These are phyloP conservation scores for Pseudogymnoascus sp. DNA, from an alignment of 2,329 filamentous ascomycete species.

Conservation along the genomic window DNA sequence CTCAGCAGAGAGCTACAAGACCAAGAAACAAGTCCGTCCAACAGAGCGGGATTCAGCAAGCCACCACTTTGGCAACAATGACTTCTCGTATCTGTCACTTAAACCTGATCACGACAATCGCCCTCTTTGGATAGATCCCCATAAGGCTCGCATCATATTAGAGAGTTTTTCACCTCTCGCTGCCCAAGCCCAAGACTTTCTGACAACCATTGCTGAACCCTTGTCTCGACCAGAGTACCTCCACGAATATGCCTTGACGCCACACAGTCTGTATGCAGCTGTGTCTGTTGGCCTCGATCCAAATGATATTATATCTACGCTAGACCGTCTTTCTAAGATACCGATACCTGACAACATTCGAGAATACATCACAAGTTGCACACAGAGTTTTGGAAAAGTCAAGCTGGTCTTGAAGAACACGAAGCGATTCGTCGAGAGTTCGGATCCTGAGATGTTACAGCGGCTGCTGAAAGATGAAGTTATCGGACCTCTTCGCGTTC, in stretches of 20 bases:
- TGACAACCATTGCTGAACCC: slow-evolving; percentile 93
- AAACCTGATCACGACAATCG: slow-evolving; percentile 86
- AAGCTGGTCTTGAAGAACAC: slow-evolving; percentile 93
- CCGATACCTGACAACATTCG: slow-evolving; percentile 73
- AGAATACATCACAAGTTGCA: slow-evolving; percentile 66
- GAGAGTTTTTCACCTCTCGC: slow-evolving; percentile 91
- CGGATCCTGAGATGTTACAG: slow-evolving; percentile 78
- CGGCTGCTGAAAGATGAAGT: slow-evolving; percentile 75
- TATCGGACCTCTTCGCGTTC: slow-evolving; percentile 71
- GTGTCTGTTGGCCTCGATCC: slow-evolving; percentile 89
- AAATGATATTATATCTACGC: slow-evolving; percentile 78
- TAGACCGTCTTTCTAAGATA: slow-evolving; percentile 85
- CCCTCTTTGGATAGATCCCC: slow-evolving; percentile 87
- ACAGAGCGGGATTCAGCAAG: slow-evolving; percentile 26
- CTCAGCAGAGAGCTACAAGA: slow-evolving; percentile 30
- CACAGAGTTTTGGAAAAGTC: slow-evolving; percentile 88
- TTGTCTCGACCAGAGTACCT: slow-evolving; percentile 81
- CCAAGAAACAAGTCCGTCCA: slow-evolving; percentile 12
- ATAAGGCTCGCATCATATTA: slow-evolving; percentile 77
- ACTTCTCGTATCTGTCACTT: slow-evolving; percentile 74
- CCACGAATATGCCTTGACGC: slow-evolving; percentile 87
- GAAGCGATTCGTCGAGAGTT: slow-evolving; percentile 87
- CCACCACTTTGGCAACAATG: slow-evolving; percentile 27
- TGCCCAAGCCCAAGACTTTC: slow-evolving; percentile 80
- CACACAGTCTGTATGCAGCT: slow-evolving; percentile 89